These are phyloP conservation scores for Trametes cinnabarina DNA, from an alignment of 768 basidiomycete genomes.

Conservation along the genomic window DNA sequence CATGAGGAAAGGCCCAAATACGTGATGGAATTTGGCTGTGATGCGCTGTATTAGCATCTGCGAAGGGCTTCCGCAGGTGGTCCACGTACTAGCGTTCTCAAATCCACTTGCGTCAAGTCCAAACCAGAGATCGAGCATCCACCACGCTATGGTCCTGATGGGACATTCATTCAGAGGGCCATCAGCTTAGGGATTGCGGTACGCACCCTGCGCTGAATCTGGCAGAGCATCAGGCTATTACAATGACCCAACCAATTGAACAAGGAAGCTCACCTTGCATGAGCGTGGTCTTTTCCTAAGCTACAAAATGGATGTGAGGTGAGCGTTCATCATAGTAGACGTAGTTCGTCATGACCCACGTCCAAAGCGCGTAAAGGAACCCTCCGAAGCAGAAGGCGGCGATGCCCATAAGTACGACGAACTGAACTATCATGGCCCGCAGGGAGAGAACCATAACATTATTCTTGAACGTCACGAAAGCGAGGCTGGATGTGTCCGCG, in stretches of 20 bases:
- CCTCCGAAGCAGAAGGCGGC: slow-evolving; percentile 90
- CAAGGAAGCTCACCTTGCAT: slow-evolving; percentile 33
- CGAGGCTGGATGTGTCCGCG: slow-evolving; percentile 50
- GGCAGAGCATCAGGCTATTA: not conserved
- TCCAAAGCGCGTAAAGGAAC: slow-evolving; percentile 92
- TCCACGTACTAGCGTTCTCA: slow-evolving; percentile 65
- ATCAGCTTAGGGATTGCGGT: not conserved
- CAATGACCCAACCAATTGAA: too few relatives aligned
- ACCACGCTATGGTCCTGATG: slow-evolving; percentile 75
- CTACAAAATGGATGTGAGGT: slow-evolving; percentile 36
- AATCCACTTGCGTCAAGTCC: slow-evolving; percentile 95
- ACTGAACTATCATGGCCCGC: slow-evolving; percentile 92
- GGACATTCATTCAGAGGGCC: not conserved
- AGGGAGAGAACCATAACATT: slow-evolving; percentile 79
- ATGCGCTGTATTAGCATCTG: not conserved
- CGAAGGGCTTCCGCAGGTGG: not conserved
- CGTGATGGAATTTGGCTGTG: slow-evolving; percentile 72
- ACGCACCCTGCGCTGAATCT: slow-evolving; percentile 39
- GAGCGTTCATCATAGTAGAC: not conserved
- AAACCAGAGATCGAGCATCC: slow-evolving; percentile 93
- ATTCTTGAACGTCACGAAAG: slow-evolving; percentile 85
- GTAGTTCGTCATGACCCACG: slow-evolving; percentile 51
- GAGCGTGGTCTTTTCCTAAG: slow-evolving; percentile 56
- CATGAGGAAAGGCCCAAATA: slow-evolving; percentile 92
- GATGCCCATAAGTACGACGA: slow-evolving; percentile 76